A percentile compares a stretch with the other conserved stretches of the same genome.
Evolutionary conservation across 2,329 filamentous ascomycete species (phyloP).

Genomic region (Immersiporthe knoxdaviesiana): DNA sequence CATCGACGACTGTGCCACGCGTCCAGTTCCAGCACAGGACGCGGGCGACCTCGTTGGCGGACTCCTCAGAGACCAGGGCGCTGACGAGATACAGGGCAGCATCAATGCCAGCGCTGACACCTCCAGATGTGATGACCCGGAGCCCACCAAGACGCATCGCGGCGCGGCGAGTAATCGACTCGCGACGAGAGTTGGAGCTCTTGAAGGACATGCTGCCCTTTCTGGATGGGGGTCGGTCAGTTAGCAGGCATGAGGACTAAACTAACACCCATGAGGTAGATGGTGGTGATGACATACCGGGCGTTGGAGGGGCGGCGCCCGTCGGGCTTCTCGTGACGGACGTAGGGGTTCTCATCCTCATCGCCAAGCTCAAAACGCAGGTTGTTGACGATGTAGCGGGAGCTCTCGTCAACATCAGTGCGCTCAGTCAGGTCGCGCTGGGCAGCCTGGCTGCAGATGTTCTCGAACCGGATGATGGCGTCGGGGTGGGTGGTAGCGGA

Average conservation of each 20-base stretch:
- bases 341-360: constrained; percentile 82
- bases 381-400: constrained; percentile 88
- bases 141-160: constrained; percentile 72
- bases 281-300: constrained; percentile 49
- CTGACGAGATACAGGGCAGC: constrained; percentile 83
- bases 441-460: constrained; percentile 74
- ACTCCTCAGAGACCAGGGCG: constrained; percentile 77
- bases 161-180: constrained; percentile 78
- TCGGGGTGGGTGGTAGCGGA: constrained; percentile 84
- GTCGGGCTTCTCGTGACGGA: constrained; percentile 71
- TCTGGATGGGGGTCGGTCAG: constrained; percentile 43
- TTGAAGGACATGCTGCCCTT: constrained; percentile 86
- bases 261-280: not conserved
- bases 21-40: constrained; percentile 82
- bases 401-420: constrained; percentile 80
- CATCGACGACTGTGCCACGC: constrained; percentile 83
- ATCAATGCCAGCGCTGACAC: constrained; percentile 79
- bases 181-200: constrained; percentile 72
- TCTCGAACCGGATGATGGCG: constrained; percentile 79
- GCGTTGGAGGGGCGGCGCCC: constrained; percentile 64
- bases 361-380: constrained; percentile 83
- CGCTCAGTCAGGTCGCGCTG: constrained; percentile 72
- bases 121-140: constrained; percentile 79
- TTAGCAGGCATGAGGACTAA: not conserved
- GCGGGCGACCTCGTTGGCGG: constrained; percentile 74